phyloP scores from a whole-genome alignment of 257 asterid genomes.

The Lycium ferocissimum region DNA sequence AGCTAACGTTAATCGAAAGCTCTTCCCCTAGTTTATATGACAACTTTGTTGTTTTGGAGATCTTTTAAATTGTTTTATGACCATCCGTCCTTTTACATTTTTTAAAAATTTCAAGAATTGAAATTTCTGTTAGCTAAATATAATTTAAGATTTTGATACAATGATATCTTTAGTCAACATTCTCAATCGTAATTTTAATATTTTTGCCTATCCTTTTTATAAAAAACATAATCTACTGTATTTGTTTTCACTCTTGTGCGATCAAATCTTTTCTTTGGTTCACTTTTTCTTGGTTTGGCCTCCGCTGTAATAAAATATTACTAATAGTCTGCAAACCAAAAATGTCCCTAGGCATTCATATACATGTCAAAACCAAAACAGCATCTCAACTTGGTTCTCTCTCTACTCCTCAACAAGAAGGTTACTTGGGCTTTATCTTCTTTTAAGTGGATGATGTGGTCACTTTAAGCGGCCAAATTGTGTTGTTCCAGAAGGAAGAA shows the following conservation, averaged over 20 bases:
- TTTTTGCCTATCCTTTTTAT: no score
- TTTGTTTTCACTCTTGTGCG: neutral
- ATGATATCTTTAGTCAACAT: neutral
- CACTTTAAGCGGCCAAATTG: neutral
- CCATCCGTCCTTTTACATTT: neutral
- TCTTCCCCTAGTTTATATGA: no score
- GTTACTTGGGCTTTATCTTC: neutral
- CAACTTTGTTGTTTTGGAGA: no score
- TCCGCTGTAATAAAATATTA: no score
- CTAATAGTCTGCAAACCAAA: no score
- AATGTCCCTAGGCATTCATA: no score
- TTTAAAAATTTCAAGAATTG: neutral
- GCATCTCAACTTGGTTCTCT: neutral
- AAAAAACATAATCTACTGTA: no score
- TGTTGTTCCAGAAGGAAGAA: neutral
- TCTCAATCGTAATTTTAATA: no score
- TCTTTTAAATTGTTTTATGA: no score
- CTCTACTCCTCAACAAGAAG: neutral
- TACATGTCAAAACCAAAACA: neutral
- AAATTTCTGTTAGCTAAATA: neutral
- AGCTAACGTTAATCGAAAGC: no score
- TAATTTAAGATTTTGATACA: neutral
- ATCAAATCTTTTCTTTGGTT: neutral
- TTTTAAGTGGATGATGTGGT: neutral
- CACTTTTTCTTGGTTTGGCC: neutral